Evolutionary conservation across 2,329 filamentous ascomycete species (phyloP).

Genomic region (Diaporthe aspalathi): DNA sequence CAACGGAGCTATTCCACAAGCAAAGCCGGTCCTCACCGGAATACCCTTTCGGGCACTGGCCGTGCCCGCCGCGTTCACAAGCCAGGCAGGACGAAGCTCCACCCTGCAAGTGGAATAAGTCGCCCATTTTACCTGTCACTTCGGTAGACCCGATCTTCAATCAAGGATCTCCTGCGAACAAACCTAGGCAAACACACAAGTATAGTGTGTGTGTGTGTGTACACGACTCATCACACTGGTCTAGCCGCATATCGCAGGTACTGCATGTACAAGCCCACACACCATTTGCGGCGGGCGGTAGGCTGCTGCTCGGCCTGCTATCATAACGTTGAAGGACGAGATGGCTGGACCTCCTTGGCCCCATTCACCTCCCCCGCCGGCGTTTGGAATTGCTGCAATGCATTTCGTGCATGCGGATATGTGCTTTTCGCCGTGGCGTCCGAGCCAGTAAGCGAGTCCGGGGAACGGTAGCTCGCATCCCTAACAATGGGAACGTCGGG

Average conservation of each 20-base stretch:
- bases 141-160: neutral
- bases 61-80: neutral
- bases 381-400: constrained; percentile 21
- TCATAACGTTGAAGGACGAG: neutral
- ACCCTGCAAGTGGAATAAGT: constrained; percentile 14
- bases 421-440: constrained; percentile 6
- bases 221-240: constrained; percentile 19
- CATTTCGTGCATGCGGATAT: constrained; percentile 25
- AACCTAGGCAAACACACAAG: neutral
- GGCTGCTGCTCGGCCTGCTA: neutral
- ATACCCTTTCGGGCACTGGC: constrained; percentile 9
- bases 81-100: constrained; percentile 28
- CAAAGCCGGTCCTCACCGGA: neutral
- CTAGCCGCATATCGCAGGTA: constrained; percentile 26
- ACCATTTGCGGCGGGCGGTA: neutral
- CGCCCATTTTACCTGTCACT: neutral
- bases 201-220: neutral
- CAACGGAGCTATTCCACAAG: neutral
- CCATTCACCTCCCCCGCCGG: neutral
- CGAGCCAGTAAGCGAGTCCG: constrained; percentile 26
- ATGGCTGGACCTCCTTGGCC: neutral
- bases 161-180: neutral
- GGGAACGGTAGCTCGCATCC: constrained; percentile 15
- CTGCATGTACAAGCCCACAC: neutral
- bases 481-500: neutral